phyloP scores from a whole-genome alignment of 106 monocot species.

The Dioscorea alata region DNA sequence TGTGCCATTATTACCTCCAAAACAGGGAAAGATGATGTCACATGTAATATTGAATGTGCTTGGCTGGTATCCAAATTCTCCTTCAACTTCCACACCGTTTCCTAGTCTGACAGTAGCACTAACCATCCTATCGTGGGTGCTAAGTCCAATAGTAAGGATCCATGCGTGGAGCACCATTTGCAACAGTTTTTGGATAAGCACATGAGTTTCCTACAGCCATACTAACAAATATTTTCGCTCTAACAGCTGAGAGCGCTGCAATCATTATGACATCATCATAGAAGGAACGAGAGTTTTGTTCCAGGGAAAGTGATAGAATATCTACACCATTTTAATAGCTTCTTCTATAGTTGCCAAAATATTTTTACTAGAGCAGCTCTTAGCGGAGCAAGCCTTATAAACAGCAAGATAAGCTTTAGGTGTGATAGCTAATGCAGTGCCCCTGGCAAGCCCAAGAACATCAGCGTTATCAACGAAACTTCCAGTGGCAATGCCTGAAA shows the following conservation, averaged over 20 bases:
- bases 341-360: too few relatives aligned
- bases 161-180: too few relatives aligned
- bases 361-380: too few relatives aligned
- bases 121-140: too few relatives aligned
- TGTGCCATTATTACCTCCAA: slow-evolving; percentile 7
- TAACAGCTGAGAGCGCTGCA: slow-evolving; percentile 15
- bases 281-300: too few relatives aligned
- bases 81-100: slow-evolving; percentile 22
- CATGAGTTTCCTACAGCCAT: too few relatives aligned
- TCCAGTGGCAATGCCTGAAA: slow-evolving; percentile 28
- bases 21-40: neutral
- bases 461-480: slow-evolving; percentile 18
- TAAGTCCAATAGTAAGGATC: too few relatives aligned
- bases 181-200: too few relatives aligned
- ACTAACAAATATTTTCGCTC: neutral
- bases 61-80: slow-evolving; percentile 29
- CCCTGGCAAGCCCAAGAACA: slow-evolving; percentile 13
- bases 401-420: slow-evolving; percentile 4
- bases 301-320: too few relatives aligned
- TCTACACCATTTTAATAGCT: too few relatives aligned
- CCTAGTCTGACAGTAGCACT: neutral
- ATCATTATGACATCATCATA: neutral
- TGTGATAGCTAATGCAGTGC: slow-evolving; percentile 6
- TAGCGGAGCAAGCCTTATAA: neutral
- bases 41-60: neutral